Base-by-base conservation (phyloP, 2,329 filamentous ascomycete genomes). In the Clathrospora elynae region DNA sequence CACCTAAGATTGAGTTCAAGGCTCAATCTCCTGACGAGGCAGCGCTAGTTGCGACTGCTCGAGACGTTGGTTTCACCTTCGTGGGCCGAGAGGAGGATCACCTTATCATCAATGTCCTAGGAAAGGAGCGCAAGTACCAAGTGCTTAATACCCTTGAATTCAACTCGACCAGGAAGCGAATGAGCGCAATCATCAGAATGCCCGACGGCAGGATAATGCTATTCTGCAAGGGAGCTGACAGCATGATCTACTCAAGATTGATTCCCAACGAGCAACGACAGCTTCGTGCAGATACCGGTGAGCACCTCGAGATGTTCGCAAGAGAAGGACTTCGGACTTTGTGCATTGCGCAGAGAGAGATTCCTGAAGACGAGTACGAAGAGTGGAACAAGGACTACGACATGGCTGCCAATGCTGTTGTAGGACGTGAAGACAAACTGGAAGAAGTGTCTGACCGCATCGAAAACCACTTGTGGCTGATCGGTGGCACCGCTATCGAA, bases 141-240 rank as follows among this genome's bases (percentile, higher is more conserved):
- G 86, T 99, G 20, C 80, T 99, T 33, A 97, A 96, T 71, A 96
- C 88, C 1, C 85, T 99, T 24, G 93, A 99, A 67, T 99, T 99
- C 77, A 97, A 97, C 69, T 97, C 92, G 0, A 90, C 87, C 29
- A 83, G 93, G 62, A 99, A 99, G 75, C 84, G 93, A 55, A 99
- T 99, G 93, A 97, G 91, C 71, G 89, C 91, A 2, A 96, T 99
- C 56, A 85, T 99, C 35, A 83, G 88, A 44, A 96, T 97, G 90
- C 92, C 93, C 0, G 84, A 97, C 68, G 87, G 88, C 26, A 85
- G 80, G 45, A 96, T 99, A 49, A 79, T 93, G 40, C 79, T 99
- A 1, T 95, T 95, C 72, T 99, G 93, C 78, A 99, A 99, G 74
- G 93, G 93, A 53, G 93, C 93, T 22, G 93, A 99, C 68, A 96